phyloP scores from a whole-genome alignment of 2,329 filamentous ascomycete species.

The Aspergillus latus region DNA sequence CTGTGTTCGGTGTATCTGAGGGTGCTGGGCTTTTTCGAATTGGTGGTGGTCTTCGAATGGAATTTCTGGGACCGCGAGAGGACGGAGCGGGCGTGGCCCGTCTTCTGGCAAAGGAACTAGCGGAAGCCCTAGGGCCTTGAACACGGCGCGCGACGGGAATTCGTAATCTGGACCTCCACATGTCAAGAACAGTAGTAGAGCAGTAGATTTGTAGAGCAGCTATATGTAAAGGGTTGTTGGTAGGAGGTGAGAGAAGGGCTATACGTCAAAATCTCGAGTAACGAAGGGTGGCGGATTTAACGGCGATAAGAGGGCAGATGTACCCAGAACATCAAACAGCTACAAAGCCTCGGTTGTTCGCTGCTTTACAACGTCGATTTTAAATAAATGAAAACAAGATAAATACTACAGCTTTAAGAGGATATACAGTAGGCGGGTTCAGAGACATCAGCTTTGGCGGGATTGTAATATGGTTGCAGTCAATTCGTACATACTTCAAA shows the following conservation, averaged over 20 bases:
- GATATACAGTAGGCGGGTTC: too few species aligned
- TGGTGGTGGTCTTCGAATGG: slow-evolving; percentile 26
- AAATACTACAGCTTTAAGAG: too few species aligned
- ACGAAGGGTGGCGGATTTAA: slow-evolving; percentile 28
- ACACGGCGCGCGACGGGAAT: slow-evolving; percentile 22
- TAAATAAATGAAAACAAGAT: too few species aligned
- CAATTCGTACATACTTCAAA: not conserved
- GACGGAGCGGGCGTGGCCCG: slow-evolving; percentile 23
- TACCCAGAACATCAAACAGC: not conserved
- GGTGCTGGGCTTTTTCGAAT: slow-evolving; percentile 16
- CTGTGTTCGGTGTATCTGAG: slow-evolving; percentile 15
- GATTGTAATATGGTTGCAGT: not conserved
- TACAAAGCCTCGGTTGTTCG: not conserved
- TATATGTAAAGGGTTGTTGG: not conserved
- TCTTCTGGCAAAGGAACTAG: slow-evolving; percentile 29
- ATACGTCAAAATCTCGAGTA: slow-evolving; percentile 18
- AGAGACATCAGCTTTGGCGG: too few species aligned
- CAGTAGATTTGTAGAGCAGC: not conserved
- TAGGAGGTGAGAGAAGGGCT: slow-evolving; percentile 9
- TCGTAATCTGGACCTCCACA: slow-evolving; percentile 34
- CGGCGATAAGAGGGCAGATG: slow-evolving; percentile 30
- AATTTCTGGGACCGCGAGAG: slow-evolving; percentile 32
- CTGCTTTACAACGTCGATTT: too few species aligned
- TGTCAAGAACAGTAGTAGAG: slow-evolving; percentile 10
- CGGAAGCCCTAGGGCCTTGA: slow-evolving; percentile 26